phyloP scores from a whole-genome alignment of 768 basidiomycete genomes.

The Galerina marginata region DNA sequence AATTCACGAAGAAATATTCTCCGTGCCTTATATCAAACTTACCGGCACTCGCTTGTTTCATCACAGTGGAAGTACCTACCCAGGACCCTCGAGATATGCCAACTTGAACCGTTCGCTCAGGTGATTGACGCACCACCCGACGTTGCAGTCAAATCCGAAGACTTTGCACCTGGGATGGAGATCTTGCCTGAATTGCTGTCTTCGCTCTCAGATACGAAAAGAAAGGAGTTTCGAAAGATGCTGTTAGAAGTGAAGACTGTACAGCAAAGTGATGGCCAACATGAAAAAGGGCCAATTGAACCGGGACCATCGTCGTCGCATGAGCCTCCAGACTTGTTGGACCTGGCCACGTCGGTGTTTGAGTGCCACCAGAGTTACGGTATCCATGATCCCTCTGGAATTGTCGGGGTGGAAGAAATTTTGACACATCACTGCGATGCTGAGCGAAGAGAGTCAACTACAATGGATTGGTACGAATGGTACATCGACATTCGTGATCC shows the following conservation, averaged over 20 bases:
- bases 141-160: neutral
- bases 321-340: neutral
- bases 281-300: too few species aligned
- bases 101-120: neutral
- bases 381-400: neutral
- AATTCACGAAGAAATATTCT: neutral
- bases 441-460: neutral
- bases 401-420: neutral
- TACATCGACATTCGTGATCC: neutral
- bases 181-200: neutral
- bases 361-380: neutral
- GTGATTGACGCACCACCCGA: neutral
- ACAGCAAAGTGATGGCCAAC: too few species aligned
- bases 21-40: neutral
- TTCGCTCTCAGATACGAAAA: neutral
- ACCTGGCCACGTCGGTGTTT: neutral
- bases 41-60: neutral
- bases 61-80: neutral
- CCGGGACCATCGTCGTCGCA: neutral
- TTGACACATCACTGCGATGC: neutral
- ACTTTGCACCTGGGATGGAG: neutral
- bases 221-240: neutral
- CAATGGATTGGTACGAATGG: neutral
- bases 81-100: neutral
- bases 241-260: neutral